These are phyloP conservation scores for Aspergillus steynii DNA, from an alignment of 495 filamentous ascomycete genomes.

Conservation along the genomic window DNA sequence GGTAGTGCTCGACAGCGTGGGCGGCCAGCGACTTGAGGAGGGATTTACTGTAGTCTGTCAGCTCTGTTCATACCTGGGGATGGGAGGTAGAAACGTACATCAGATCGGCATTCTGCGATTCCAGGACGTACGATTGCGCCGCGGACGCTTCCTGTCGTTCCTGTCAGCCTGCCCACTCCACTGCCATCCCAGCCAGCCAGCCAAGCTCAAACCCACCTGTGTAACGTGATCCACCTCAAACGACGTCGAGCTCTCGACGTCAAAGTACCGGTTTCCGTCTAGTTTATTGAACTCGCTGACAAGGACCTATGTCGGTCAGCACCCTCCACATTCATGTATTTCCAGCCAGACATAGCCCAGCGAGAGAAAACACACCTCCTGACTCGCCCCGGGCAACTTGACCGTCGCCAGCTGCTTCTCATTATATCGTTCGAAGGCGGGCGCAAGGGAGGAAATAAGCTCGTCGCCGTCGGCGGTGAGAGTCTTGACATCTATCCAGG, in stretches of 20 bases:
- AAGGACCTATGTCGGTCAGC: constrained; percentile 59
- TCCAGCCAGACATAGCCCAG: constrained; percentile 1
- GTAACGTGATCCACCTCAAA: constrained; percentile 85
- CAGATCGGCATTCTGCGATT: constrained; percentile 74
- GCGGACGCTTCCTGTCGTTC: constrained; percentile 71
- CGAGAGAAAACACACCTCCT: constrained; percentile 53
- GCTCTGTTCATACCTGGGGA: not conserved
- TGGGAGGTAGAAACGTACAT: constrained; percentile 55
- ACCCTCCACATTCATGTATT: constrained; percentile 9
- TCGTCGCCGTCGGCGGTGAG: constrained; percentile 71
- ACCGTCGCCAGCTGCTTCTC: constrained; percentile 87
- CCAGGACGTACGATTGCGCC: constrained; percentile 76
- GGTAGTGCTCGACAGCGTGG: constrained; percentile 90
- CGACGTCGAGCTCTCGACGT: constrained; percentile 79
- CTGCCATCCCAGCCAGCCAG: not conserved
- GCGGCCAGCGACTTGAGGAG: constrained; percentile 72
- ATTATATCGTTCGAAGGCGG: constrained; percentile 93
- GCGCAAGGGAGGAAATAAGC: constrained; percentile 66
- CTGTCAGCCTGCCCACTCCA: constrained; percentile 7
- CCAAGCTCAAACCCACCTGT: constrained; percentile 50
- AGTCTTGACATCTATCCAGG: constrained; percentile 75
- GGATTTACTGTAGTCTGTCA: constrained; percentile 49
- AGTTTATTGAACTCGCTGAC: constrained; percentile 83
- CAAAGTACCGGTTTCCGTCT: constrained; percentile 80
- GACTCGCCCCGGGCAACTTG: constrained; percentile 83